A percentile compares a stretch with the other conserved stretches of the same genome.
Evolutionary conservation across 345 rosid species (phyloP).

Genomic region (Kandelia obovata): DNA sequence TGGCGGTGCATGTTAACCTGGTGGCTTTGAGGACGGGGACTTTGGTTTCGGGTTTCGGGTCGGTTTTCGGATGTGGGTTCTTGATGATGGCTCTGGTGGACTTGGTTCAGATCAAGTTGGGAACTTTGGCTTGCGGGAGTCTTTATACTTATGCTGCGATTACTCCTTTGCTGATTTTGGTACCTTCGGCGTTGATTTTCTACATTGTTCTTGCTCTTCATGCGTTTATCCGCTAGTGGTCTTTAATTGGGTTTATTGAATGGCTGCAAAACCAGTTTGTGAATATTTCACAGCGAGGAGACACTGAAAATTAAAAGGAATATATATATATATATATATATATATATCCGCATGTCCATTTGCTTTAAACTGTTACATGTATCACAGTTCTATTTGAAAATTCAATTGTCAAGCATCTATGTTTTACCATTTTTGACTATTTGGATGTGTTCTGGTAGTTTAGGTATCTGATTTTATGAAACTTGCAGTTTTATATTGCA

Average conservation of each 20-base stretch:
- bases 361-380: no score
- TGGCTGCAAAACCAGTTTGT: no score
- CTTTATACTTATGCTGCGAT: constrained; percentile 55
- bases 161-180: constrained; percentile 59
- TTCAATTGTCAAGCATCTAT: background rate
- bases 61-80: constrained; percentile 75
- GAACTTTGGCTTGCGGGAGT: constrained; percentile 56
- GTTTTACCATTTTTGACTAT: background rate
- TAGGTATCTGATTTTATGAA: constrained; percentile 15
- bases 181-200: constrained; percentile 57
- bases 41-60: constrained; percentile 57
- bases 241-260: constrained; percentile 3
- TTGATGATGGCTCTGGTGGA: constrained; percentile 67
- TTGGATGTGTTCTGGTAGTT: constrained; percentile 5
- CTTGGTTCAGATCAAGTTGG: constrained; percentile 78
- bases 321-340: no score
- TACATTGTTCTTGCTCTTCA: constrained; percentile 57
- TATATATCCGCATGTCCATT: no score
- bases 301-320: no score
- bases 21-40: constrained; percentile 47
- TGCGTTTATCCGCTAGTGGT: constrained; percentile 50
- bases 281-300: no score
- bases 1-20: constrained; percentile 45
- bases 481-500: constrained; percentile 9
- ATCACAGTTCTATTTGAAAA: no score